Percentiles rank a stretch among this genome's conserved stretches.
phyloP scores from a whole-genome alignment of 768 basidiomycete genomes.

The Rhizopogon roseolus region DNA sequence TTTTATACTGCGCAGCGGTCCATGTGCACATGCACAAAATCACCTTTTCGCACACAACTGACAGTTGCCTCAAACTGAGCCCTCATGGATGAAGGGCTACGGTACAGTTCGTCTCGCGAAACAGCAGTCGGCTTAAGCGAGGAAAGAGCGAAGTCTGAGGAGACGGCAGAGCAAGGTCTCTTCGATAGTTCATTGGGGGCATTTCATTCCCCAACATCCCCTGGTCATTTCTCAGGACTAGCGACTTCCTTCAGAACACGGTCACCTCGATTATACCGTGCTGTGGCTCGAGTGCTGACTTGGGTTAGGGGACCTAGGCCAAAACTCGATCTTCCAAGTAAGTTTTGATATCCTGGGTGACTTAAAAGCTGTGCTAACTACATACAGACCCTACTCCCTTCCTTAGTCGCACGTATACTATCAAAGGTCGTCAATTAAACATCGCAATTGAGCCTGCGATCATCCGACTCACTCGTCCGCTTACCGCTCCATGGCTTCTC shows the following conservation, averaged over 20 bases:
- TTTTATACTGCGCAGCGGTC: neutral
- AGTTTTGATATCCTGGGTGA: neutral
- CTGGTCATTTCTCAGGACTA: constrained; percentile 3
- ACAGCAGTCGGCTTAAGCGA: constrained; percentile 6
- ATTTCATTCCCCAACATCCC: neutral
- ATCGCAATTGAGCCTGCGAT: constrained; percentile 53
- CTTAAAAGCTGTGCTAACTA: neutral
- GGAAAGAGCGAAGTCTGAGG: neutral
- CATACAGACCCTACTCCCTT: constrained; percentile 48
- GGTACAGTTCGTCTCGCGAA: constrained; percentile 9
- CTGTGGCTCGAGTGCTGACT: constrained; percentile 3
- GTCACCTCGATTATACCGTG: constrained; percentile 15
- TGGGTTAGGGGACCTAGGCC: constrained; percentile 62
- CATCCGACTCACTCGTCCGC: constrained; percentile 44
- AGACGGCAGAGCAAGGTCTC: neutral
- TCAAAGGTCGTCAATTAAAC: constrained; percentile 31
- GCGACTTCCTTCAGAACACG: neutral
- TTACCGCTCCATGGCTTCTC: constrained; percentile 53
- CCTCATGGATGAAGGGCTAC: neutral
- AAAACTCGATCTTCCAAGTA: constrained; percentile 45
- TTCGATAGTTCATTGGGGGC: neutral
- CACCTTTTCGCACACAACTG: neutral
- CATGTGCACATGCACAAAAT: neutral
- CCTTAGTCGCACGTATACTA: constrained; percentile 43
- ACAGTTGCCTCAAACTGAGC: neutral